Evolutionary conservation across 495 filamentous ascomycete species (phyloP), one percentile per base, ranked within the genome.

Genomic region (Penicillium lagena): DNA sequence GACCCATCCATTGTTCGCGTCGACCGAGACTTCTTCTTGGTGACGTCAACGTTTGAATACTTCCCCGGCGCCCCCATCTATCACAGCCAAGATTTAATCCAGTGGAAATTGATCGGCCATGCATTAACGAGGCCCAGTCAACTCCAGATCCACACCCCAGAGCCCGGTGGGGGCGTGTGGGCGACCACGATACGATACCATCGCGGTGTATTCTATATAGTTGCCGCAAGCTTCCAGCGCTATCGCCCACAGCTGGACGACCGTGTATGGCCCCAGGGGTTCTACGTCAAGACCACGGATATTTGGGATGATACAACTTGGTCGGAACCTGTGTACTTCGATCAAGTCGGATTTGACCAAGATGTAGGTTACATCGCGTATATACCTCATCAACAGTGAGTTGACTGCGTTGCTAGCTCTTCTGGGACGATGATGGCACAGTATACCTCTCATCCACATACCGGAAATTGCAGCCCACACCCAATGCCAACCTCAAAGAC

Each of bases 91-190:
- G 73, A 77, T 49, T 54, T 75, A 29, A 59, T 75, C 15, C 46
- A 62, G 33, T 77, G 72, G 70, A 51, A 51, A 7, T 55, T 76
- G 17, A 70, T 79, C 29, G 70, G 66, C 1, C 77, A 82, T 46
- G 81, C 76, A n/a, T 56, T 85, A 38, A 81, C 54, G 30, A 73
- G 78, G 42, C 70, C 71, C 31, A 71, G 68, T 28, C 81, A 85
- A 54, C 59, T 83, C 14, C 77, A 84, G 50, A 80, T 85, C 58
- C 78, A 81, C 17, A 74, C 69, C 1, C 64, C 70, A 1, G 72
- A 75, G 31, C 72, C 72, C 0, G 70, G 71, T 7, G 71, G 66
- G 29, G 73, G 70, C 0, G 56, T 75, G 8, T 76, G 70, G 62
- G 71, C 70, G 1, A 57, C 68, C 0, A 73, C 67, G 0, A 51